Base-by-base conservation (phyloP, 345 rosid genomes). In the Durio zibethinus region DNA sequence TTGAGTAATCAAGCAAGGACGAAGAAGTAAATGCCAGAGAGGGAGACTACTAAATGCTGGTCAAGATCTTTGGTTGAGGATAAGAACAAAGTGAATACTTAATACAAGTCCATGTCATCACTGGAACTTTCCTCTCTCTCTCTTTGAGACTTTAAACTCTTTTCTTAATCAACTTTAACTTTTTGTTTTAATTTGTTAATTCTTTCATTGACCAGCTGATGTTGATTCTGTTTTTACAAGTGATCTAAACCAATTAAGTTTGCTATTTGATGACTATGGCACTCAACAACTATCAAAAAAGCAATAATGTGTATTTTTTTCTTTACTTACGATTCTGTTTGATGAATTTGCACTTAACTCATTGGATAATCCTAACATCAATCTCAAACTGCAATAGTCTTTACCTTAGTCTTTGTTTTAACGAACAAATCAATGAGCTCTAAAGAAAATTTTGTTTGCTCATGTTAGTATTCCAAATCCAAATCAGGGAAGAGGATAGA, bases 1-100 rank as follows among this genome's bases (percentile, higher is more conserved):
- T 62, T 65, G 16, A 65, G 71, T 10, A n/a, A 50, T 65, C 18
- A 65, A 67, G 72, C 53, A 11, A 67, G 4, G 72, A 67, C 72
- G 23, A 66, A 43, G 35, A 42, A 43, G n/a, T 6, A 10, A 14
- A 45, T 43, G 73, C 35, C 54, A 43, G 25, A 68, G 29, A 31
- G 15, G 33, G 33, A 62, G 42, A 62, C 11, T 16, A 33, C 15
- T n/a, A n/a, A n/a, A n/a, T n/a, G n/a, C 4, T 6, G 11, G 67
- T 62, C 42, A 60, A 60, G 65, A 12, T 60, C 65, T 4, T 27
- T 60, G 38, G 36, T 27, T 31, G 20, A 27, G 65, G 65, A 60
- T 60, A 12, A 60, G 65, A 60, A 60, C n/a, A 27, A 60, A 1
- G 65, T 12, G 27, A 11, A 56, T 56, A 2, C 11, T 33, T 33